Percentiles rank a stretch among this genome's conserved stretches.
These are phyloP conservation scores for Groenewaldozyma auringiensis DNA, from an alignment of 1,139 yeast species.

Conservation along the genomic window DNA sequence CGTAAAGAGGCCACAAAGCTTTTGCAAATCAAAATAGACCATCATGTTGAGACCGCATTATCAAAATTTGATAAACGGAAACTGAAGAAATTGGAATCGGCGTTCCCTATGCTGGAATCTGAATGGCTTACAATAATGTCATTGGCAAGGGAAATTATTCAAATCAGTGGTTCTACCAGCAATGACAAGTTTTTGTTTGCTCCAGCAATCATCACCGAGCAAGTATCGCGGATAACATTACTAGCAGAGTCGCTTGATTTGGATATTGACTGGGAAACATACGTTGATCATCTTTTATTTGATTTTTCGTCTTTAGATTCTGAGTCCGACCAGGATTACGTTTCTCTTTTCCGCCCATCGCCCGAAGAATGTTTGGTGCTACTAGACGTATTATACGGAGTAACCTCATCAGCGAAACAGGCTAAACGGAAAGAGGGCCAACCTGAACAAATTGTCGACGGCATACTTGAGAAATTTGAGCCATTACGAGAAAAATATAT, in stretches of 20 bases:
- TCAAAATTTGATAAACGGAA: constrained; percentile 12
- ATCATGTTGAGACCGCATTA: constrained; percentile 9
- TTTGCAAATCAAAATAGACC: constrained; percentile 11
- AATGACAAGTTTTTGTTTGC: not conserved
- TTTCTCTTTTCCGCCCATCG: constrained; percentile 16
- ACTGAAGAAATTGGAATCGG: constrained; percentile 12
- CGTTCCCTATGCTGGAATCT: constrained; percentile 13
- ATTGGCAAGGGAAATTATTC: constrained; percentile 13
- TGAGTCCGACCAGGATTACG: constrained; percentile 13
- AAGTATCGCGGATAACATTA: not conserved
- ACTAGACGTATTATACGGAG: constrained; percentile 27
- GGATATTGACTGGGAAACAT: constrained; percentile 18
- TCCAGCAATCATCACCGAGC: not conserved
- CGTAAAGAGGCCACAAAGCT: constrained; percentile 26
- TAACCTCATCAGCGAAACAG: constrained; percentile 17
- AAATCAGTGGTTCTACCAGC: not conserved
- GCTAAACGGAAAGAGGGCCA: constrained; percentile 14
- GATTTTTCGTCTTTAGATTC: constrained; percentile 25
- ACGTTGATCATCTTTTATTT: constrained; percentile 22
- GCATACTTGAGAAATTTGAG: constrained; percentile 20
- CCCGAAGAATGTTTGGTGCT: constrained; percentile 22
- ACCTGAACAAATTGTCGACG: constrained; percentile 15
- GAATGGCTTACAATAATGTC: constrained; percentile 24
- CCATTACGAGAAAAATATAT: constrained; percentile 23
- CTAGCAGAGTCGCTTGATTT: not conserved